Evolutionary conservation across 768 basidiomycete species (phyloP).

Genomic region (Ramaria sp.): DNA sequence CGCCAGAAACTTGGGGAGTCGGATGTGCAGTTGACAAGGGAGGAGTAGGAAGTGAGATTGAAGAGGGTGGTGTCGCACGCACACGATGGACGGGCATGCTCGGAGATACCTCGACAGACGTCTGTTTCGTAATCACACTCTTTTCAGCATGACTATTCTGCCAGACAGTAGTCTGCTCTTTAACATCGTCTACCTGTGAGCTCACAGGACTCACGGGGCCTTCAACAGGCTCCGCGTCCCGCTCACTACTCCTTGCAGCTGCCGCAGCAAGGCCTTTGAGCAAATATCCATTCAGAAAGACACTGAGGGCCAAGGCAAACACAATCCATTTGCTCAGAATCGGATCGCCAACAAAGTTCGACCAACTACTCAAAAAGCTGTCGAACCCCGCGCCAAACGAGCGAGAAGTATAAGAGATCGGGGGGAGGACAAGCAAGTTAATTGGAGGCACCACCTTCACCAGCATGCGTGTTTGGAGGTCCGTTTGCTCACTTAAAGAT

Average conservation of each 20-base stretch:
- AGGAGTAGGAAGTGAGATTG: conserved; percentile 3
- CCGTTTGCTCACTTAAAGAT: conserved; percentile 23
- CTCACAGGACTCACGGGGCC: not conserved
- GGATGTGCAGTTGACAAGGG: not conserved
- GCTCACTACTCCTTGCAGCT: conserved; percentile 13
- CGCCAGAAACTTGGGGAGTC: conserved; percentile 20
- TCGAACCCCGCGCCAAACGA: conserved; percentile 52
- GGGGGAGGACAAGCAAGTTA: conserved; percentile 19
- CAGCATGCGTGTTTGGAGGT: conserved; percentile 31
- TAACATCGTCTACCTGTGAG: conserved; percentile 9
- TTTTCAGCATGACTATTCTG: not conserved
- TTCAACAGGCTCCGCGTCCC: not conserved
- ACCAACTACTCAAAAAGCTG: conserved; percentile 85
- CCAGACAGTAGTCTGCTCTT: conserved; percentile 1
- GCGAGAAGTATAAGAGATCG: conserved; percentile 17
- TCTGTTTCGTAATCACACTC: not conserved
- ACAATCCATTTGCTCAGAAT: conserved; percentile 94
- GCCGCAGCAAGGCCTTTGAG: conserved; percentile 76
- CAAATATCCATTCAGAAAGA: conserved; percentile 86
- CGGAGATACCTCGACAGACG: not conserved
- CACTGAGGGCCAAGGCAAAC: conserved; percentile 70
- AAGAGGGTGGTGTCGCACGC: not conserved
- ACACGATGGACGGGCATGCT: not conserved
- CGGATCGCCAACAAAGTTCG: conserved; percentile 85
- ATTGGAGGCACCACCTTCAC: conserved; percentile 52